Conservation (phyloP, 495 filamentous ascomycete species). For the Cercophora scortea region DNA sequence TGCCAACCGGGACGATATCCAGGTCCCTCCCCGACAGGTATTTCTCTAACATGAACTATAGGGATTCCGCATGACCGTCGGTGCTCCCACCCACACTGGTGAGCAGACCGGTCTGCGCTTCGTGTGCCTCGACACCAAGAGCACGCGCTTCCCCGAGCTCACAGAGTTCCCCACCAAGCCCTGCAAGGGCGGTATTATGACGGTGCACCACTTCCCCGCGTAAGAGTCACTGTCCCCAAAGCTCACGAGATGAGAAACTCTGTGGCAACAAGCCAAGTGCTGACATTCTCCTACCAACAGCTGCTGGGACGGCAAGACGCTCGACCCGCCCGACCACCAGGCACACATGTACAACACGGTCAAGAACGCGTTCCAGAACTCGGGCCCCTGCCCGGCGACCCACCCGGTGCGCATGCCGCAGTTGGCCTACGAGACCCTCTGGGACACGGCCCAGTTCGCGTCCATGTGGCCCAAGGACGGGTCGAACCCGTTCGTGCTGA, state of each 20-base stretch:
- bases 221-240: constrained; percentile 15
- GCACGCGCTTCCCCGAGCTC: constrained; percentile 36
- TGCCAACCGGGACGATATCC: constrained; percentile 2
- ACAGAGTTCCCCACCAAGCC: constrained; percentile 37
- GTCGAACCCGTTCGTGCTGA: constrained; percentile 38
- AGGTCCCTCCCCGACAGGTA: no score
- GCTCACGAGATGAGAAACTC: no score
- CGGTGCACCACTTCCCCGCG: constrained; percentile 46
- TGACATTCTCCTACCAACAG: constrained; percentile 2
- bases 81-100: constrained; percentile 29
- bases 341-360: constrained; percentile 45
- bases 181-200: constrained; percentile 42
- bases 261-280: neutral
- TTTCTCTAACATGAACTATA: constrained; percentile 6
- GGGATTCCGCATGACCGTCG: constrained; percentile 50
- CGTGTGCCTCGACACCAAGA: constrained; percentile 35
- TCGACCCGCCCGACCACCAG: constrained; percentile 50
- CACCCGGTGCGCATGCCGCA: constrained; percentile 43
- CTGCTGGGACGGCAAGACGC: constrained; percentile 52
- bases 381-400: constrained; percentile 40
- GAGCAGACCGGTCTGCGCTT: constrained; percentile 35
- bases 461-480: constrained; percentile 38
- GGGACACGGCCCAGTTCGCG: constrained; percentile 43
- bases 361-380: constrained; percentile 31
- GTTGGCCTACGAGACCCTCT: constrained; percentile 44